A percentile compares a stretch with the other conserved stretches of the same genome.
phyloP scores from a whole-genome alignment of 768 basidiomycete species.

The Leccinum ochraceum region DNA sequence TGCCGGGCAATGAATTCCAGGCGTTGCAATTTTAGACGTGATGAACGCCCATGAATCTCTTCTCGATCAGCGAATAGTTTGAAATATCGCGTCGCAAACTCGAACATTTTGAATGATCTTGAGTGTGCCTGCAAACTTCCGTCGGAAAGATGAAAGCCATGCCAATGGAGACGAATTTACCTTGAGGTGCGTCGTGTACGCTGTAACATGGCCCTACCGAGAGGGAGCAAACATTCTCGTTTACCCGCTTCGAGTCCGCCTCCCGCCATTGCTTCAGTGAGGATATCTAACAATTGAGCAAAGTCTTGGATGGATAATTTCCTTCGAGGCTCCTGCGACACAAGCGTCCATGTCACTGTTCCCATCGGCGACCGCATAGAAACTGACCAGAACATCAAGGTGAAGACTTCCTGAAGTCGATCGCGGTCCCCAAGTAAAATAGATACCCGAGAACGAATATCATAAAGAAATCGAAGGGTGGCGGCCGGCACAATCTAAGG shows the following conservation, averaged over 20 bases:
- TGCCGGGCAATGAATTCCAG: conserved; percentile 55
- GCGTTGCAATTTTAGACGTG: conserved; percentile 41
- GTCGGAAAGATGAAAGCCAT: conserved; percentile 6
- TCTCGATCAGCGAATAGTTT: conserved; percentile 46
- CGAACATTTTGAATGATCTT: conserved; percentile 54
- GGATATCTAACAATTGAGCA: conserved; percentile 41
- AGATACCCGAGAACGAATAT: conserved; percentile 25
- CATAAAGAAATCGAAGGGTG: conserved; percentile 51
- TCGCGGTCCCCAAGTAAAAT: conserved; percentile 35
- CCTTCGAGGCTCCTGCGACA: conserved; percentile 41
- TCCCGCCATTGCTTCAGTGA: conserved; percentile 44
- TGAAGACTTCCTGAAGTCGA: conserved; percentile 29
- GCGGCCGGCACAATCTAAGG: conserved; percentile 38
- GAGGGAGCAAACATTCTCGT: conserved; percentile 46
- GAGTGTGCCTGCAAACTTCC: conserved; percentile 51
- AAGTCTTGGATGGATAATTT: conserved; percentile 46
- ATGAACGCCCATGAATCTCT: conserved; percentile 39
- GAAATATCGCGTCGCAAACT: conserved; percentile 44
- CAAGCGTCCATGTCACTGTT: conserved; percentile 36
- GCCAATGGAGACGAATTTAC: conserved; percentile 35
- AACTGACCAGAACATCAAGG: conserved; percentile 47
- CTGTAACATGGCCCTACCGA: conserved; percentile 42
- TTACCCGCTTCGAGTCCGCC: conserved; percentile 25
- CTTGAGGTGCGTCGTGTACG: conserved; percentile 61
- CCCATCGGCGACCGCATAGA: conserved; percentile 40